phyloP scores from a whole-genome alignment of 352 stramenopile genomes.

The Phytophthora agathidicida region DNA sequence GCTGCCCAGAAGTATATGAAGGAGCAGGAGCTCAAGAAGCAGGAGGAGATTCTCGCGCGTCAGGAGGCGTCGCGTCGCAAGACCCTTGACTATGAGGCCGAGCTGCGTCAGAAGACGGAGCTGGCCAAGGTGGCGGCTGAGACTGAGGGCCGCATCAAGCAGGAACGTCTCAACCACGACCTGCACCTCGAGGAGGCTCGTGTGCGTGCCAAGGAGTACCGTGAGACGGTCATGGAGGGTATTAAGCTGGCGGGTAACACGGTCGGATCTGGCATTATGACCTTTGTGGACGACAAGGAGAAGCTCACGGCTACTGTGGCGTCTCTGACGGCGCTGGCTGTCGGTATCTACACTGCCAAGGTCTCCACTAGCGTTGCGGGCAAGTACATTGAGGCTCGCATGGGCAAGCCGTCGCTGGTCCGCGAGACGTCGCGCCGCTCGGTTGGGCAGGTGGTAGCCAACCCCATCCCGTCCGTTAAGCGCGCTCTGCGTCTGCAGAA shows the following conservation, averaged over 20 bases:
- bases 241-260: conserved; percentile 95
- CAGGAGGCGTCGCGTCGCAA: conserved; percentile 97
- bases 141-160: conserved; percentile 94
- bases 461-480: conserved; percentile 90
- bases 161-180: conserved; percentile 99
- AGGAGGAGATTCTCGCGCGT: conserved; percentile 97
- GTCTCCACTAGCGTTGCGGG: conserved; percentile 93
- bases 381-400: conserved; percentile 95
- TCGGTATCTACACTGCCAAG: conserved; percentile 97
- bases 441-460: conserved; percentile 75
- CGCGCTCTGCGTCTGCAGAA: conserved; percentile 89
- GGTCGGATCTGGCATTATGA: conserved; percentile 93
- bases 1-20: conserved; percentile 96
- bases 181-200: conserved; percentile 96
- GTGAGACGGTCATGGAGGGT: conserved; percentile 95
- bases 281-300: conserved; percentile 95
- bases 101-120: conserved; percentile 95
- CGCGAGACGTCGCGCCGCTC: conserved; percentile 96
- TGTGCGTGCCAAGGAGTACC: conserved; percentile 90
- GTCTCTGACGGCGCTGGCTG: conserved; percentile 93
- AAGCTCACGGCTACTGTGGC: conserved; percentile 96
- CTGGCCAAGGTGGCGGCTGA: conserved; percentile 96
- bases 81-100: conserved; percentile 97
- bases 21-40: conserved; percentile 97
- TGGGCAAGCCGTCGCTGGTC: conserved; percentile 98